Evolutionary conservation across 306 rosid genomes (phyloP).

Genomic region (Pyrus pyrifolia): DNA sequence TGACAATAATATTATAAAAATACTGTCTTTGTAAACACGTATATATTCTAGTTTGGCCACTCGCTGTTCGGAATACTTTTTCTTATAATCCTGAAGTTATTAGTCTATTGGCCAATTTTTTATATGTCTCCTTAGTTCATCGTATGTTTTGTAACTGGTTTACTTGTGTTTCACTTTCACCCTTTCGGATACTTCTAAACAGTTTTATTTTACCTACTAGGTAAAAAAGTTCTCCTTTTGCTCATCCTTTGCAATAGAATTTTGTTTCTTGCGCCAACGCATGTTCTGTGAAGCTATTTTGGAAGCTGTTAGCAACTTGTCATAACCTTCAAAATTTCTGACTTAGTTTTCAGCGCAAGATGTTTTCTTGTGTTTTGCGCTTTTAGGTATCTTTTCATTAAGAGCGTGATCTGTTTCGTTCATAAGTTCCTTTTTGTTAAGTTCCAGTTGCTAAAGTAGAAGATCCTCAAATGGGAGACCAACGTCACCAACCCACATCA

Average conservation of each 20-base stretch:
- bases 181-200: neutral
- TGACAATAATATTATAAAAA: neutral
- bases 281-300: neutral
- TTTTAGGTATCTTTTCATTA: neutral
- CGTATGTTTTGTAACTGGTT: neutral
- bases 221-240: too few relatives aligned
- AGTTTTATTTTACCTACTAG: neutral
- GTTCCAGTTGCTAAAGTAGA: neutral
- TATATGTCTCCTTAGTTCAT: neutral
- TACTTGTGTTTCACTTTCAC: neutral
- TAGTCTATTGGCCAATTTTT: neutral
- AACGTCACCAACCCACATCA: neutral
- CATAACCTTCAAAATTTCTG: neutral
- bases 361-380: neutral
- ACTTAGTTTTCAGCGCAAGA: too few relatives aligned
- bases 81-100: neutral
- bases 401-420: neutral
- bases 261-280: neutral
- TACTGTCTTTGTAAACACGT: neutral
- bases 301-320: neutral
- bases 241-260: too few relatives aligned
- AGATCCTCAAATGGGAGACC: constrained; percentile 1
- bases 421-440: neutral
- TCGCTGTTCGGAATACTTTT: neutral
- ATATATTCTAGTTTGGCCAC: too few relatives aligned